Evolutionary conservation across 768 basidiomycete species (phyloP), one percentile per base, ranked within the genome.

Genomic region (Amyloporia xantha): DNA sequence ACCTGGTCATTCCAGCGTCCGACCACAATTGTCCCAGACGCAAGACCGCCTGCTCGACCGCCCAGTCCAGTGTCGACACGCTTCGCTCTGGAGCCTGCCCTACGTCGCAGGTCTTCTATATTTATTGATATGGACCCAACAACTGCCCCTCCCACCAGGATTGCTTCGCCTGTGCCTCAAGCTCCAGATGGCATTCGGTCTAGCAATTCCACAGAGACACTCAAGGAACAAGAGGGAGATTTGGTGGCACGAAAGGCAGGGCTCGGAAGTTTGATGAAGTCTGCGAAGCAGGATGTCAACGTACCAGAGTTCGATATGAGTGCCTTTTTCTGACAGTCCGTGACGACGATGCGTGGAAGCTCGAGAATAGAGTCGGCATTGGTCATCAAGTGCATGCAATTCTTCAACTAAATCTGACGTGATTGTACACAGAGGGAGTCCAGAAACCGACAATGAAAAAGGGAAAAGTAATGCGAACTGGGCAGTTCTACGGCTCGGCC

Each of bases 1-100:
- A 86, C 87, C 0, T 97, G 94, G 94, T 86, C 89, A 1, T 97
- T 96, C 63, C 86, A 87, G 45, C 76, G 84, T 39, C 91, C 92
- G 28, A 78, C 83, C 20, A 71, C 72, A 40, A 55, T 58, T 12
- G 52, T 57, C 19, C 64, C 47, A 15, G 62, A 63, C 30, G 55
- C 54, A 19, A 48, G 25, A 30, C 61, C 50, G 15, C 47, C 54
- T 25, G 24, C 51, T 15, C 49, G 51, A n/a, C 71, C 77, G 4
- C 65, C 68, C 17, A 78, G 75, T 53, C 74, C 78, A 6, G 62
- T 66, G 7, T 59, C 65, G 12, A 60, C 71, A 13, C 79, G 76
- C 30, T 78, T 79, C 55, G 63, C 75, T 5, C 60, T 78, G 12
- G 76, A 76, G 47, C 75, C 77, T 12, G 71, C 74, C 20, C 58